Evolutionary conservation across 2,329 filamentous ascomycete species (phyloP).

Genomic region (Aspergillus sp.): DNA sequence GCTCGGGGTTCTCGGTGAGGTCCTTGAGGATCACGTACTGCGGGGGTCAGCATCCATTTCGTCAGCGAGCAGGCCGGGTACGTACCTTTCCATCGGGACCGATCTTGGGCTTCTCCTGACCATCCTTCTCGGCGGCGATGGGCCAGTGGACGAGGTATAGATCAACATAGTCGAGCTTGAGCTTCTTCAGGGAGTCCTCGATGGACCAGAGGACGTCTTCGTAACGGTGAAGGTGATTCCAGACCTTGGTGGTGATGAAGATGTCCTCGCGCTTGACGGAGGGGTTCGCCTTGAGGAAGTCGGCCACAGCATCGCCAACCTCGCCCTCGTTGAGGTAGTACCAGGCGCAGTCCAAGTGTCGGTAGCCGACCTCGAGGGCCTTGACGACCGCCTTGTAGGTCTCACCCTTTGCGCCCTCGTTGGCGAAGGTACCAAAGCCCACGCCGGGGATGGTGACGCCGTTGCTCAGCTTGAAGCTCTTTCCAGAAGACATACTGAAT

Average conservation of each 20-base stretch:
- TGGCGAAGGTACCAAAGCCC: constrained; percentile 70
- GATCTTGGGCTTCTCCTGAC: constrained; percentile 53
- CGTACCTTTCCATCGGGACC: constrained; percentile 57
- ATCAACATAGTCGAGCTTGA: constrained; percentile 73
- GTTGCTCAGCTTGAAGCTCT: constrained; percentile 59
- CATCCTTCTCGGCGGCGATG: constrained; percentile 56
- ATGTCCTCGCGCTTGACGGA: constrained; percentile 55
- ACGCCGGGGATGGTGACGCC: constrained; percentile 65
- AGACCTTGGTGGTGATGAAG: constrained; percentile 59
- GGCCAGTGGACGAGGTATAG: constrained; percentile 65
- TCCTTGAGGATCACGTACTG: constrained; percentile 66
- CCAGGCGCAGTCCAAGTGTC: constrained; percentile 62
- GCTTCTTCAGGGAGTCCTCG: constrained; percentile 63
- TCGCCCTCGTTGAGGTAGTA: constrained; percentile 60
- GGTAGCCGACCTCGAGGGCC: constrained; percentile 57
- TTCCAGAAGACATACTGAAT: constrained; percentile 59
- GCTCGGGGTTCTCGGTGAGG: constrained; percentile 66
- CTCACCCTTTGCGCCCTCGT: constrained; percentile 65
- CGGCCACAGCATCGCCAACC: constrained; percentile 57
- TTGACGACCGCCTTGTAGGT: constrained; percentile 59
- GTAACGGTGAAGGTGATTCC: constrained; percentile 57
- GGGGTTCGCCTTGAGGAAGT: constrained; percentile 57
- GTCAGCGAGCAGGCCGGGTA: constrained; percentile 10
- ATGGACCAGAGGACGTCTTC: constrained; percentile 58
- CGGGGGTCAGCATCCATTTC: constrained; percentile 7